These are phyloP conservation scores for Phytophthora parvispora DNA, from an alignment of 352 stramenopile genomes.

Conservation along the genomic window DNA sequence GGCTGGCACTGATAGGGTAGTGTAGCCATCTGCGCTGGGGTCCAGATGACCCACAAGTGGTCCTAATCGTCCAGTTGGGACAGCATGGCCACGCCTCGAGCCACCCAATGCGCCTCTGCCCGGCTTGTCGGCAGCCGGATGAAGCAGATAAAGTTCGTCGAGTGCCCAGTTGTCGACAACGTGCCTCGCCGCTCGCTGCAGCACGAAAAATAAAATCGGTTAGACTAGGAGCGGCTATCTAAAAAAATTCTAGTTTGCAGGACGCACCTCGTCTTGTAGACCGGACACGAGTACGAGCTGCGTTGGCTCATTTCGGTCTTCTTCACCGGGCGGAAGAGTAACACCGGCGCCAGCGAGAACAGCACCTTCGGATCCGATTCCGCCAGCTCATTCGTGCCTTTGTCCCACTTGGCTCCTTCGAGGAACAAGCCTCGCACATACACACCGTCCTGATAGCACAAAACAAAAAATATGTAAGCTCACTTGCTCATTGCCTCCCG, in stretches of 20 bases:
- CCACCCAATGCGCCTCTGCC: constrained; percentile 92
- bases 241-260: no score
- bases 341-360: constrained; percentile 85
- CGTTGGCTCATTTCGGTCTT: constrained; percentile 79
- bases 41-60: not conserved
- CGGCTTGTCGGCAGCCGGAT: constrained; percentile 90
- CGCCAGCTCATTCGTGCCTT: constrained; percentile 63
- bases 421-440: constrained; percentile 92
- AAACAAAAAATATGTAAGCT: constrained; percentile 9
- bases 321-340: constrained; percentile 87
- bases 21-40: not conserved
- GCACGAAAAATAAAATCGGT: not conserved
- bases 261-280: constrained; percentile 95
- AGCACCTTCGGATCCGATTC: constrained; percentile 92
- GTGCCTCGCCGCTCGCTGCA: constrained; percentile 90
- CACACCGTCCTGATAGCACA: constrained; percentile 74
- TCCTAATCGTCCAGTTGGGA: constrained; percentile 89
- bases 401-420: constrained; percentile 92
- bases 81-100: constrained; percentile 95
- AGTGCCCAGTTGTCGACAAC: constrained; percentile 95
- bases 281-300: constrained; percentile 90
- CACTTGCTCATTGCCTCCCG: not conserved
- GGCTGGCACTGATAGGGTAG: not conserved
- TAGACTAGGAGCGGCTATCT: no score
- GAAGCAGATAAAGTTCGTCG: constrained; percentile 96